Evolutionary conservation across 2,329 filamentous ascomycete genomes (phyloP).

Genomic region (Aspergillus carbonarius): DNA sequence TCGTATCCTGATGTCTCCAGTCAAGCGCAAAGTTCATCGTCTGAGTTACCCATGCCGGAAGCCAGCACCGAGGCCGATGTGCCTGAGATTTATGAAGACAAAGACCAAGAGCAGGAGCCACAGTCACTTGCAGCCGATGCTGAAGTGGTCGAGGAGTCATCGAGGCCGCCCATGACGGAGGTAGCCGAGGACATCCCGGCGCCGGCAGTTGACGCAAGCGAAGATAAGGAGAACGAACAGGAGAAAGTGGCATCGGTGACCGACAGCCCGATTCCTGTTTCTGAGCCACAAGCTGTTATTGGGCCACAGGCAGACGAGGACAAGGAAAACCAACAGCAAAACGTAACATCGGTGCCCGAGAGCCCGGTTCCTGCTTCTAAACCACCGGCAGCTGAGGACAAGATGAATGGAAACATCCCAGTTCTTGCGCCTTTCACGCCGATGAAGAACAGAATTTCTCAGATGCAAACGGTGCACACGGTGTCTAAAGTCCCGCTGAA

Average conservation of each 20-base stretch:
- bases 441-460: slow-evolving; percentile 45
- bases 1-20: slow-evolving; percentile 25
- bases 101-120: slow-evolving; percentile 8
- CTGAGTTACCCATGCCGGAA: slow-evolving; percentile 16
- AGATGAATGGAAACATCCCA: slow-evolving; percentile 27
- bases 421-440: slow-evolving; percentile 55
- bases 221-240: neutral
- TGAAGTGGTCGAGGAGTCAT: neutral
- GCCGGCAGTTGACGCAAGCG: slow-evolving; percentile 4
- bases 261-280: too few species aligned
- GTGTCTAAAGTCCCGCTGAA: slow-evolving; percentile 76
- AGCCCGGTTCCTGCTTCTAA: slow-evolving; percentile 25
- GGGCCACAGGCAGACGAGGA: neutral
- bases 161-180: slow-evolving; percentile 17
- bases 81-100: slow-evolving; percentile 27
- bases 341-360: neutral
- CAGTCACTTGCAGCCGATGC: neutral
- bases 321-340: neutral
- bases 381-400: slow-evolving; percentile 35
- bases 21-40: slow-evolving; percentile 15
- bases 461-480: slow-evolving; percentile 64
- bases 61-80: slow-evolving; percentile 9
- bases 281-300: too few species aligned
- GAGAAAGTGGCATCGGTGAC: neutral
- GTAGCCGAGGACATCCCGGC: slow-evolving; percentile 10